Evolutionary conservation across 768 basidiomycete genomes (phyloP), one percentile per base, ranked within the genome.

Genomic region (Suillus decipiens): DNA sequence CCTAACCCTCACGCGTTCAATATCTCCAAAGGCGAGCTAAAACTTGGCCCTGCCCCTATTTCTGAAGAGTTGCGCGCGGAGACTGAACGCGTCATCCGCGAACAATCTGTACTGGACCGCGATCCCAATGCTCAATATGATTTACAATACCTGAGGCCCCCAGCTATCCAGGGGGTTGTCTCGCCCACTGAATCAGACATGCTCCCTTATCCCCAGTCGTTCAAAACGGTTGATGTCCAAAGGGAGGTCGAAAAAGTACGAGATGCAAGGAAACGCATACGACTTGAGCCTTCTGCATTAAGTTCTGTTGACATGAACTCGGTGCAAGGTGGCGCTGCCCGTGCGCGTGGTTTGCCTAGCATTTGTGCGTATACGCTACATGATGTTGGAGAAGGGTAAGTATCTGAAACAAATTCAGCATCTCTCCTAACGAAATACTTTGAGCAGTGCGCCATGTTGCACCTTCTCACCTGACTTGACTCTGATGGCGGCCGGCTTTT

Each of bases 361-460:
- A 88, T 99, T 60, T 97, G 96, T 68, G 88, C 93, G 7, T 99
- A 97, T 71, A 99, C 97, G 4, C 72, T 99, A 47, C 96, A 97
- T 73, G 95, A 99, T 70, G 87, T 92, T 2, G 88, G 89, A n/a
- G 96, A 99, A 78, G 93, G 94, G 96, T 97, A 72, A 70, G 89
- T 76, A 1, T 66, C 58, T 50, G 37, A 47, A 58, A 39, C 22
- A 24, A 22, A 51, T 45, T 41, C 39, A 17, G 42, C 41, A 56
- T 64, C 54, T 37, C 17, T 59, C 58, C 19, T 55, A 28, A 22
- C 57, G n/a, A 56, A 39, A 64, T 34, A 68, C 61, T 37, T 59
- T 58, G 62, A 58, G 57, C 68, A 98, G 96, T 33, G 82, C 90
- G 3, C 91, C 95, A 6, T 93, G 91, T 69, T 89, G 88, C 63